phyloP scores from a whole-genome alignment of 2,329 filamentous ascomycete genomes.

The Diaporthe helianthi region DNA sequence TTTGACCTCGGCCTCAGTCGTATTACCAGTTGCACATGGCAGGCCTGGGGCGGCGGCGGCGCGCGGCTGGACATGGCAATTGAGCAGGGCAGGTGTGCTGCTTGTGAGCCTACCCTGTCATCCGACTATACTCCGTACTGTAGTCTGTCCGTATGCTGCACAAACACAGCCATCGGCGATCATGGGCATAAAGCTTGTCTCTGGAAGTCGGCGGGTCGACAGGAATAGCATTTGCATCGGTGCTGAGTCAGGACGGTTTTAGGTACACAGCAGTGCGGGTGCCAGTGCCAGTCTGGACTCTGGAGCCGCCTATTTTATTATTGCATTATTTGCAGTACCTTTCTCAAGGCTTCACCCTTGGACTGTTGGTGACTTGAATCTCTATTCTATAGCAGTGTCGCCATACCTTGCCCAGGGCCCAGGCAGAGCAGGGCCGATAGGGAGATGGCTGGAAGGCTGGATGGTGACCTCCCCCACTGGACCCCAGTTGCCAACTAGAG shows the following conservation, averaged over 20 bases:
- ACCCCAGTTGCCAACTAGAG: not conserved
- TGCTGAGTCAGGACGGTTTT: not conserved
- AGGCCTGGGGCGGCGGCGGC: not conserved
- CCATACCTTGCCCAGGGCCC: conserved; percentile 4
- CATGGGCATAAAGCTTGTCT: conserved; percentile 21
- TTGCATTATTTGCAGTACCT: conserved; percentile 12
- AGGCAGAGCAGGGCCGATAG: conserved; percentile 27
- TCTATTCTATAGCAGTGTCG: not conserved
- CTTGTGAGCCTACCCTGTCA: not conserved
- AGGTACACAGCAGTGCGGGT: too few relatives aligned
- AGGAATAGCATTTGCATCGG: conserved; percentile 8
- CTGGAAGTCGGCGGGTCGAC: not conserved
- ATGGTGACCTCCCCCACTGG: not conserved
- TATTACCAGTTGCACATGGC: too few relatives aligned
- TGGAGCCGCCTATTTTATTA: conserved; percentile 8
- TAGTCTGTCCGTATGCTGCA: too few relatives aligned
- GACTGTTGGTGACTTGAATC: not conserved
- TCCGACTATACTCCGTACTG: too few relatives aligned
- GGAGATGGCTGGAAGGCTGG: not conserved
- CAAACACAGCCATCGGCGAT: conserved; percentile 8
- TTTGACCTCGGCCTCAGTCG: conserved; percentile 4
- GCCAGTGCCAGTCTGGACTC: not conserved
- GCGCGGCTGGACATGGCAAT: conserved; percentile 19
- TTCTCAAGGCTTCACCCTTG: not conserved
- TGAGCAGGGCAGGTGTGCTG: not conserved